Base-by-base conservation (phyloP, 1,284 basidiomycete genomes). In the Austroboletus novae-zelandiae region DNA sequence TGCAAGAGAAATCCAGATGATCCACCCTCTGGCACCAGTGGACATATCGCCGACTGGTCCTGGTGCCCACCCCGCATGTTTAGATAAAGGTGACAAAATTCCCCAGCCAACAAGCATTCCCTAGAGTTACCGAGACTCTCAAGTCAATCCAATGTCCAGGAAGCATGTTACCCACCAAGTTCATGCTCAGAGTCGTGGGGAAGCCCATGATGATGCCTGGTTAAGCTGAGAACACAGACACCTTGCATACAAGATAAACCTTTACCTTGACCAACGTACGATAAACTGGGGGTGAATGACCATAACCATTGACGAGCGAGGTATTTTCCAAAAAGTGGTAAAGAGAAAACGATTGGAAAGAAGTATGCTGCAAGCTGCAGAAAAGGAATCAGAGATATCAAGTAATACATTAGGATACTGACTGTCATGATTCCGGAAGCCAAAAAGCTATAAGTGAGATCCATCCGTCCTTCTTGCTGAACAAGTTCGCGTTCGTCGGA, bases 81-180 rank as follows among this genome's bases (percentile, higher is more conserved):
- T 94, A 2, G 94, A 81, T 11, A 98, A 64, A 0, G 95, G 95
- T 0, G 92, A 93, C 18, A 98, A 76, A 23, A 98, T 72, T 4
- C 82, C 94, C 95, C 96, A 98, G 13, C 95, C 95, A 2, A 92
- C 84, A n/a, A 98, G 59, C 89, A 97, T 97, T 34, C 95, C 94
- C 81, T 90, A 59, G 20, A 41, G 2, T n/a, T 1, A 5, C 20
- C 61, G 36, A 55, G 43, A 50, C 32, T 14, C 48, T 27, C 25
- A 20, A 23, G n/a, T 17, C 15, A 15, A 18, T 34, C 40, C 5
- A 23, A 18, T 34, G 42, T 18, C n/a, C 15, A 17, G 23, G 9
- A 37, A 23, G 34, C 14, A 20, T 67, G 75, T 61, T 61, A 89
- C 35, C 35, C 20, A 40, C 89, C 47, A 93, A 67, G 59, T 89